Base-by-base conservation (phyloP, 441 rosid genomes). In the Populus hybrid region DNA sequence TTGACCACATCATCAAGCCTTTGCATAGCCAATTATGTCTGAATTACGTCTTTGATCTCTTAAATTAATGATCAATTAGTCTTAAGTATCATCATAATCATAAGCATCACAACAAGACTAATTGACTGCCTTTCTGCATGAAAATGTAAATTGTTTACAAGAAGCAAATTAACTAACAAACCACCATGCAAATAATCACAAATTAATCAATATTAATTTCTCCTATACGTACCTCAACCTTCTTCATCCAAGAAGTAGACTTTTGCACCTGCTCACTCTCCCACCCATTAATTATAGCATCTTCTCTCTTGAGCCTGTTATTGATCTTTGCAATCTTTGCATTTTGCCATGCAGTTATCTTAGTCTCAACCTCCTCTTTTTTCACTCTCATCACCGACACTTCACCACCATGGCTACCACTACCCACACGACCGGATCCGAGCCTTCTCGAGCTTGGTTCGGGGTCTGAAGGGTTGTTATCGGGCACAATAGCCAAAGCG, bases 261-360 rank as follows among this genome's bases (percentile, higher is more conserved):
- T 86, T 92, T 34, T 91, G 94, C 2, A 90, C 90, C 67, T 93
- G 96, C 75, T 95, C 97, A 57, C 86, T 86, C 66, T 93, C 94
- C 99, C 96, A 89, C 10, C 98, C 99, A 82, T 87, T 87, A 79
- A 93, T 90, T 36, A 95, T 67, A 2, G 99, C 97, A 70, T 95
- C 98, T 80, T 95, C 95, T 79, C 99, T 89, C 87, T 93, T 95
- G 78, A 92, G 90, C 89, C 96, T 87, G 46, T 95, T 95, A 78
- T 89, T 95, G 73, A 91, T 67, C 93, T 93, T 95, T 0, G 97
- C 89, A 30, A 93, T 69, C 83, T 95, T 91, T 0, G 95, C 95
- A 80, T 91, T 95, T 80, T 93, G 93, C 98, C 98, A 95, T 30
- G 99, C 99, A 54, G 81, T 72, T 82, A 93, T 93, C 94, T 93